Evolutionary conservation across 2,329 filamentous ascomycete genomes (phyloP), one percentile per base, ranked within the genome.

Genomic region (Cladophialophora yegresii): DNA sequence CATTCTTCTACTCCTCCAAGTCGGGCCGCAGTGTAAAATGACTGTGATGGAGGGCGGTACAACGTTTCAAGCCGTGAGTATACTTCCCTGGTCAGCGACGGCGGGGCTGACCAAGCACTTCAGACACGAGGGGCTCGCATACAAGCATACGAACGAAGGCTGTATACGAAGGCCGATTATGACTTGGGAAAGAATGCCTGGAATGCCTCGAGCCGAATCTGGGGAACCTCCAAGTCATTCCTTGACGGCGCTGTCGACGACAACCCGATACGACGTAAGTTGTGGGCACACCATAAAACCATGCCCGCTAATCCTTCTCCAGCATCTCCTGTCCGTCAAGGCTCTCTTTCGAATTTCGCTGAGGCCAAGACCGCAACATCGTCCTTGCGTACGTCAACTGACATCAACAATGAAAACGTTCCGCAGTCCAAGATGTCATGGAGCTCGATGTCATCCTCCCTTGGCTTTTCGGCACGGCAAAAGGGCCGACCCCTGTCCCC

Each of bases 221-320:
- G 85, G 85, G 79, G 80, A 12, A 82, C 78, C 66, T 63, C 59
- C 40, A 75, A 76, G 75, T 80, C 80, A 16, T 77, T 82, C 65
- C 78, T 77, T 26, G 79, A 79, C 71, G 76, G 76, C 73, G 78
- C 77, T 65, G 79, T 76, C 71, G 83, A 82, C 67, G 72, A 77
- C 54, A 75, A 77, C 43, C 77, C 76, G 54, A 75, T 81, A 56
- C 79, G 80, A 79, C 84, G 84, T 87, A 74, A 22, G 67, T 47
- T 33, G 20, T 32, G 23, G 20, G 36, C 32, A 43, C 22, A 10
- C 13, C 40, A 72, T 68, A n/a, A 9, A 43, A 20, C 30, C 36
- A 57, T 33, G 16, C 33, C 33, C 32, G 33, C 61, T 67, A 51
- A 68, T 50, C 4, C n/a, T 57, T 51, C 45, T 5, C 28, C 33